Percentiles rank a stretch among this genome's conserved stretches.
phyloP scores from a whole-genome alignment of 441 rosid genomes.

The Euphorbia schlechtendalii region DNA sequence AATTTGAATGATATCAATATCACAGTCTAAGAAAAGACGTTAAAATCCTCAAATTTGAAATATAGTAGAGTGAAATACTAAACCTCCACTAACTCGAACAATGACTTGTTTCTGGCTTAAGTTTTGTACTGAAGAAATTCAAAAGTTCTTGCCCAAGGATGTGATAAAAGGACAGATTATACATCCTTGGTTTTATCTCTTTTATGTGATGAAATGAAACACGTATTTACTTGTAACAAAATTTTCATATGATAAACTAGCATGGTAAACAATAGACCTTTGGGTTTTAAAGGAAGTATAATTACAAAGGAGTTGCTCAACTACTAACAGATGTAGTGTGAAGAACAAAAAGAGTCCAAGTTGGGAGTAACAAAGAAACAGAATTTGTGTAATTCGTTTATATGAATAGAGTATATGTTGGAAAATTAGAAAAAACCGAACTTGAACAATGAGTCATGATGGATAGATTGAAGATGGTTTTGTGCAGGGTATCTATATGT shows the following conservation, averaged over 20 bases:
- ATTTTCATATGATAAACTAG: neutral
- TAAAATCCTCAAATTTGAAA: neutral
- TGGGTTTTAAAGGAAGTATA: neutral
- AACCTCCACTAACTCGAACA: neutral
- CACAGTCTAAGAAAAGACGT: neutral
- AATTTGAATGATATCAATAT: neutral
- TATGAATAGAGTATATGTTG: neutral
- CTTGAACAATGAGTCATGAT: no score
- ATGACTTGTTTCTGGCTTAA: neutral
- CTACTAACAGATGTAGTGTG: neutral
- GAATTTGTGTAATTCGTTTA: neutral
- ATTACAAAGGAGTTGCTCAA: neutral
- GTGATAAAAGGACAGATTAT: neutral
- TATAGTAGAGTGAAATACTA: neutral
- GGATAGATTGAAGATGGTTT: no score
- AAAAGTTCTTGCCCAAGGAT: neutral
- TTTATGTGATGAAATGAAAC: no score
- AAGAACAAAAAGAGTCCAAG: neutral
- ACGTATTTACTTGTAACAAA: no score
- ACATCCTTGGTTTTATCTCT: neutral
- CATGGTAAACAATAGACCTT: no score
- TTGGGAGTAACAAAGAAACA: neutral
- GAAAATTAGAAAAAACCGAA: neutral
- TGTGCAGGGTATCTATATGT: neutral
- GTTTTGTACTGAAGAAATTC: neutral